Evolutionary conservation across 257 asterid species (phyloP).

Genomic region (Nicotiana undulata): DNA sequence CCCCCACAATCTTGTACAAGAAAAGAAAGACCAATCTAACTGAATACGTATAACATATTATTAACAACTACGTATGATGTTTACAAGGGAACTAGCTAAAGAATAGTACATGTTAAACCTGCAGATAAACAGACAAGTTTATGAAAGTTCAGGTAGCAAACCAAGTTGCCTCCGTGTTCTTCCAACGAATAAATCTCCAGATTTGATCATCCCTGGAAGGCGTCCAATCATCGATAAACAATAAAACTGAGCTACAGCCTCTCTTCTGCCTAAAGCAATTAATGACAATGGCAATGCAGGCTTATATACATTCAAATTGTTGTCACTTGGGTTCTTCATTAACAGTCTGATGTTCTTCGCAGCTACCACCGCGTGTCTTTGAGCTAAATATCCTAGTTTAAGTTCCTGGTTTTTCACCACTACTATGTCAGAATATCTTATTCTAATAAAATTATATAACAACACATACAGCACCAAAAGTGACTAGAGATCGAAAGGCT

Average conservation of each 20-base stretch:
- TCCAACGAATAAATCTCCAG: constrained; percentile 74
- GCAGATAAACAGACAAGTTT: background rate
- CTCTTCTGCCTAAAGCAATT: constrained; percentile 68
- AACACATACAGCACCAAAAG: background rate
- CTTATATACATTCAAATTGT: constrained; percentile 42
- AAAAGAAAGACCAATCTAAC: background rate
- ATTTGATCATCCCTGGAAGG: constrained; percentile 68
- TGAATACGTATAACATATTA: background rate
- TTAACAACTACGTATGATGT: background rate
- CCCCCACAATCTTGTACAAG: background rate
- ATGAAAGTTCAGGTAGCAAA: constrained; percentile 25
- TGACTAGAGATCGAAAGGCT: background rate
- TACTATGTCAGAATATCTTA: background rate
- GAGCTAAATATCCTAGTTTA: constrained; percentile 75
- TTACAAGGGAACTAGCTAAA: background rate
- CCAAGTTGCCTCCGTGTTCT: constrained; percentile 53
- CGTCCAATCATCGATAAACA: constrained; percentile 57
- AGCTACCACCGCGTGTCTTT: constrained; percentile 44
- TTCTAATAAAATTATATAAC: background rate
- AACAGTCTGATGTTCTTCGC: constrained; percentile 67
- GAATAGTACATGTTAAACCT: background rate
- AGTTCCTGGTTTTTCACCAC: constrained; percentile 41
- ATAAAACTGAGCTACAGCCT: constrained; percentile 44
- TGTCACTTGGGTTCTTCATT: constrained; percentile 28
- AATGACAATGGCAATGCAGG: constrained; percentile 49